phyloP scores from a whole-genome alignment of 2,329 filamentous ascomycete species.

The Pseudogymnoascus destructans region DNA sequence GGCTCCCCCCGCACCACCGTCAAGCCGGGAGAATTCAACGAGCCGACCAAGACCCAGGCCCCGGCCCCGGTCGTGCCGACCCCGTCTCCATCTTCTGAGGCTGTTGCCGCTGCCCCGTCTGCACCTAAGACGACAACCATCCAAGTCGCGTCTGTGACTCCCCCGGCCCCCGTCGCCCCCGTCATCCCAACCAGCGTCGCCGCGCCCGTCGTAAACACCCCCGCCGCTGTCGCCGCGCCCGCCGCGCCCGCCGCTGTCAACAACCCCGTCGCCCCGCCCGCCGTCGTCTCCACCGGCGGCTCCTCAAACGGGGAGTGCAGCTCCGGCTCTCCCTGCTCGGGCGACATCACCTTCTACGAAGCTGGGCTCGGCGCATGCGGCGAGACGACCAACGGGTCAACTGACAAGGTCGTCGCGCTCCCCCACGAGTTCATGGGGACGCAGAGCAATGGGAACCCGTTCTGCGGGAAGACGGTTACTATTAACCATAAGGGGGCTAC shows the following conservation, averaged over 20 bases:
- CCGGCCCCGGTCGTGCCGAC: constrained; percentile 18
- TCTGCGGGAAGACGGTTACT: constrained; percentile 57
- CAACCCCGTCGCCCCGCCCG: constrained; percentile 15
- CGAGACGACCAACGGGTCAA: constrained; percentile 40
- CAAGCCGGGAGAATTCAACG: background rate
- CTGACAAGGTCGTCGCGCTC: constrained; percentile 55
- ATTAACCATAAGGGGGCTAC: constrained; percentile 48
- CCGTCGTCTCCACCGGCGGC: constrained; percentile 18
- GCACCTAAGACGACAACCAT: constrained; percentile 9
- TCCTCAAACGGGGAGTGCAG: constrained; percentile 21
- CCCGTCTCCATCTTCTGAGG: background rate
- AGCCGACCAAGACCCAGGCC: constrained; percentile 10
- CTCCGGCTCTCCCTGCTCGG: constrained; percentile 32
- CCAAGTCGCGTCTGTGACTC: constrained; percentile 9
- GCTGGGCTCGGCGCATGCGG: constrained; percentile 60
- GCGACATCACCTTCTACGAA: constrained; percentile 64
- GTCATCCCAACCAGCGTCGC: background rate
- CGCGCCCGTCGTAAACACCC: background rate
- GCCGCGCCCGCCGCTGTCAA: constrained; percentile 16
- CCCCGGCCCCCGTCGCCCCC: background rate
- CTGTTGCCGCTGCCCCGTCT: background rate
- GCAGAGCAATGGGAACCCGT: constrained; percentile 52
- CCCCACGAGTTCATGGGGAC: constrained; percentile 49
- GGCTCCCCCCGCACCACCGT: constrained; percentile 10
- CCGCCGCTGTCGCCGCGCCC: constrained; percentile 12